A percentile compares a stretch with the other conserved stretches of the same genome.
Conservation (phyloP, 2,329 filamentous ascomycete genomes). For the Pseudonectria buxi region DNA sequence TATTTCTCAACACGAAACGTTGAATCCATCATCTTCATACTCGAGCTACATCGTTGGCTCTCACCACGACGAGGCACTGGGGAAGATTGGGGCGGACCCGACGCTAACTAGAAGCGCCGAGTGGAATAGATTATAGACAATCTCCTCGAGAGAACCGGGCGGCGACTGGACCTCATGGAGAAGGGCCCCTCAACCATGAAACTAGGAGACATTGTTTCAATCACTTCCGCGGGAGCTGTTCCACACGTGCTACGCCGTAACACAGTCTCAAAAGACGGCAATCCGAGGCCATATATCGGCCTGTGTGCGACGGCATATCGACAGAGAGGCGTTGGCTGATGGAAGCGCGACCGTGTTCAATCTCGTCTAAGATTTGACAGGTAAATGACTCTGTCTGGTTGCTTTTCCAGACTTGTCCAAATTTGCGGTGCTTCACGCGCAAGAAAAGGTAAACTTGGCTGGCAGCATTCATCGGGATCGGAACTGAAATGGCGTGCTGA, state of each 20-base stretch:
- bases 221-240: slow-evolving; percentile 23
- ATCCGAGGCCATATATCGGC: slow-evolving; percentile 19
- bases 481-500: too few relatives aligned
- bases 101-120: slow-evolving; percentile 2
- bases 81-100: slow-evolving; percentile 10
- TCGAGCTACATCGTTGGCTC: slow-evolving; percentile 9
- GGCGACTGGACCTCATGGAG: slow-evolving; percentile 22
- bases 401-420: too few relatives aligned
- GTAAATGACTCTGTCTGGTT: too few relatives aligned
- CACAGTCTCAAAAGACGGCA: background rate
- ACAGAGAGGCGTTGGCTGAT: slow-evolving; percentile 21
- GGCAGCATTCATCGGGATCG: too few relatives aligned
- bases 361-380: slow-evolving; percentile 1
- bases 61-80: slow-evolving; percentile 1
- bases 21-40: slow-evolving; percentile 9
- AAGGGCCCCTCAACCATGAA: slow-evolving; percentile 16
- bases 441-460: too few relatives aligned
- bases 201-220: slow-evolving; percentile 20
- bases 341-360: slow-evolving; percentile 1
- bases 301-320: slow-evolving; percentile 30
- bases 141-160: slow-evolving; percentile 12
- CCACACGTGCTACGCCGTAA: slow-evolving; percentile 20
- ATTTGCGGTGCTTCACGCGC: too few relatives aligned
- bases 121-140: slow-evolving; percentile 5
- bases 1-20: slow-evolving; percentile 8